Base-by-base conservation (phyloP, 2,329 filamentous ascomycete genomes). In the Aspergillus bombycis region DNA sequence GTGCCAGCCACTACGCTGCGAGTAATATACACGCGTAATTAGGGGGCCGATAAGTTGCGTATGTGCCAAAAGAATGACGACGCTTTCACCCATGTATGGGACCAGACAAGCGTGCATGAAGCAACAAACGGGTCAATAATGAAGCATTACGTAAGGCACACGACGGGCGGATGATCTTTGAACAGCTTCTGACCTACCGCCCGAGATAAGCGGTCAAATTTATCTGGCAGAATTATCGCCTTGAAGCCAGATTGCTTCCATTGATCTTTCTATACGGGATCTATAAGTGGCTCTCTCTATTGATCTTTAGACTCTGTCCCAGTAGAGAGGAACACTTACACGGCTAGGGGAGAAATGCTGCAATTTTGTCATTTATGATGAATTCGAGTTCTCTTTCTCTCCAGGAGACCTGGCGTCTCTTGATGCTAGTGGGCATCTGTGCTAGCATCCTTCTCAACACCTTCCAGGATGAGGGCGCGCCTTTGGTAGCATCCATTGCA, bases 401-500 rank as follows among this genome's bases (percentile, higher is more conserved):
- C 58, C 81, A 81, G 26, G 87, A 89, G 79, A 80, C 80, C 58
- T 84, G 83, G 79, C 84, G 82, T 70, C 81, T 89, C 60, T 73
- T 91, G 67, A 82, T 88, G 21, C 81, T 97, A 61, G 86, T 88
- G 52, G 84, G 88, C 68, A 88, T 87, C 61, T 93, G 91, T 73
- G 76, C 91, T 69, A 88, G 88, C 62, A 83, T 97, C 68, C 85
- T 98, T 67, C 68, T 74, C 58, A 94, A 94, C 77, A 92, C 93
- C 45, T 90, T 97, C 74, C 87, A 89, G 64, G 91, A 88, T 70
- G 91, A 97, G 78, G 94, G 93, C 68, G 93, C 95, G 71, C 94
- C 95, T 43, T 86, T 99, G 71, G 85, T 96, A 69, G 94, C 93
- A 11, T 97, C 93, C 1, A 82, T 97, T 62, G 92, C 94, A 19